Evolutionary conservation across 345 rosid genomes (phyloP).

Genomic region (Jatropha curcas): DNA sequence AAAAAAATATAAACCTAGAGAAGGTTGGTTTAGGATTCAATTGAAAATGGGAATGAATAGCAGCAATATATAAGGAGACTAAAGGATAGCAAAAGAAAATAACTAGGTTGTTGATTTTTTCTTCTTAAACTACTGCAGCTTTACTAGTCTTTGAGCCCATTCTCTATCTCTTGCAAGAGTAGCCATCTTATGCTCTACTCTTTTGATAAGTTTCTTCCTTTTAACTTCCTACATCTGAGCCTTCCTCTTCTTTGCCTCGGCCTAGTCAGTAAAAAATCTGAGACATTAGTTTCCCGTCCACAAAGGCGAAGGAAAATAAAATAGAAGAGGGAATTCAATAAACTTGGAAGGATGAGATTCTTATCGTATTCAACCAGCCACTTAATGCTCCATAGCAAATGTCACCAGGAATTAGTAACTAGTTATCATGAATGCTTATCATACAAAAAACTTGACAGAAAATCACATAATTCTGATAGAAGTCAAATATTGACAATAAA

Average conservation of each 20-base stretch:
- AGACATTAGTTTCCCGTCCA: not conserved
- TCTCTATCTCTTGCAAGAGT: slow-evolving; percentile 88
- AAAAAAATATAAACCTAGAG: too few species aligned
- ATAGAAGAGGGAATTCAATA: too few species aligned
- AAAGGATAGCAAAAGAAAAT: not conserved
- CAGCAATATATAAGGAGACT: too few species aligned
- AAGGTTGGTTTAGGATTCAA: too few species aligned
- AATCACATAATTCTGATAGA: too few species aligned
- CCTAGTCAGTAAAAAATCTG: slow-evolving; percentile 43
- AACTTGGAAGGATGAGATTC: not conserved
- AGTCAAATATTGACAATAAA: too few species aligned
- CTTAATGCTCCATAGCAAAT: too few species aligned
- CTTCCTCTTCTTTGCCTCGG: slow-evolving; percentile 91
- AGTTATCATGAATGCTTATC: too few species aligned
- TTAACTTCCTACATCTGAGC: slow-evolving; percentile 78
- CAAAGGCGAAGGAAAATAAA: not conserved
- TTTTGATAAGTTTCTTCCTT: slow-evolving; percentile 56
- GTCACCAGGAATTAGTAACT: too few species aligned
- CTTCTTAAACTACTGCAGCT: slow-evolving; percentile 70
- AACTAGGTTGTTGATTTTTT: slow-evolving; percentile 44
- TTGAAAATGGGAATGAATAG: too few species aligned
- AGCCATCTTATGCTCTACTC: slow-evolving; percentile 77
- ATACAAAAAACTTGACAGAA: too few species aligned
- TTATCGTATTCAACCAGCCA: not conserved
- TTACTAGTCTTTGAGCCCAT: slow-evolving; percentile 75